Evolutionary conservation across 1,284 basidiomycete species (phyloP).

Genomic region (Heterobasidion parviporum): DNA sequence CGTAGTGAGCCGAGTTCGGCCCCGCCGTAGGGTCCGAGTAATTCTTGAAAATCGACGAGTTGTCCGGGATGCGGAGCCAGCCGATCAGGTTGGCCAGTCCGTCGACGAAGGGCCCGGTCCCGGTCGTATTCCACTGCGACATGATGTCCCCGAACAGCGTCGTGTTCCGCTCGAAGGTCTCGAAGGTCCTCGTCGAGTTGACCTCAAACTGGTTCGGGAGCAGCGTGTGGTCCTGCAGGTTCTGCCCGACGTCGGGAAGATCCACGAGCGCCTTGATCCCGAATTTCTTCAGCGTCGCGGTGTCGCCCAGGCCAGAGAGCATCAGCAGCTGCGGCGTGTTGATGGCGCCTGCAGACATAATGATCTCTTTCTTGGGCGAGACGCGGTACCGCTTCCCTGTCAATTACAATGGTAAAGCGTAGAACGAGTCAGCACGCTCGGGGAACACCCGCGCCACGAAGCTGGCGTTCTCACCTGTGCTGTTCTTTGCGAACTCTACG

Average conservation of each 20-base stretch:
- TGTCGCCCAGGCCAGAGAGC: slow-evolving; percentile 33
- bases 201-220: slow-evolving; percentile 12
- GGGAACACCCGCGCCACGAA: neutral
- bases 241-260: slow-evolving; percentile 29
- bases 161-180: slow-evolving; percentile 8
- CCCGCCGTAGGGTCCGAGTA: slow-evolving; percentile 28
- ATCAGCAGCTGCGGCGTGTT: slow-evolving; percentile 34
- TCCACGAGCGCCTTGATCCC: slow-evolving; percentile 23
- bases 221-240: slow-evolving; percentile 27
- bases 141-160: slow-evolving; percentile 7
- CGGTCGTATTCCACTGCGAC: slow-evolving; percentile 9
- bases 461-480: slow-evolving; percentile 9
- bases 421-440: neutral
- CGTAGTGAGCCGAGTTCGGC: slow-evolving; percentile 12
- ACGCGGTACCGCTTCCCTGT: slow-evolving; percentile 11
- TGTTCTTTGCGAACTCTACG: slow-evolving; percentile 2
- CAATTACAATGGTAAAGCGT: neutral
- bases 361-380: slow-evolving; percentile 17
- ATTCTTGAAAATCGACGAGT: slow-evolving; percentile 20
- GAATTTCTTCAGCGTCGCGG: slow-evolving; percentile 17
- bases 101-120: slow-evolving; percentile 10
- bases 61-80: slow-evolving; percentile 18
- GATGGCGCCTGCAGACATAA: slow-evolving; percentile 28
- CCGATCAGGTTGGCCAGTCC: slow-evolving; percentile 10
- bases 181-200: slow-evolving; percentile 14